Conservation (phyloP, 1,139 yeast species). For the Groenewaldozyma sp. region DNA sequence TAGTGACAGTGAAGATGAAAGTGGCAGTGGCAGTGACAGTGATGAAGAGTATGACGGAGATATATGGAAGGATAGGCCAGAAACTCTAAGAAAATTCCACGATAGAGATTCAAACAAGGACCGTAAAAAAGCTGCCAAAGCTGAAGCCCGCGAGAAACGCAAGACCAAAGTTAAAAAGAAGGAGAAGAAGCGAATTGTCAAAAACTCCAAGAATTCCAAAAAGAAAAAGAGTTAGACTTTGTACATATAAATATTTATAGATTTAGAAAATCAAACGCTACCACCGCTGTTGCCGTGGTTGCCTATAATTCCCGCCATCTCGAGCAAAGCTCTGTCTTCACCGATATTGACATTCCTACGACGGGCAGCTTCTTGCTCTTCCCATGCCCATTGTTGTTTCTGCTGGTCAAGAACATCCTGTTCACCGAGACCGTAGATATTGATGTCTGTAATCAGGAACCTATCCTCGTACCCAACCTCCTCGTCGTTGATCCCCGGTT, state of each 20-base stretch:
- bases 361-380: slow-evolving; percentile 72
- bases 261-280: slow-evolving; percentile 22
- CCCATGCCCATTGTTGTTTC: slow-evolving; percentile 81
- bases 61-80: slow-evolving; percentile 40
- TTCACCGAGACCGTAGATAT: slow-evolving; percentile 89
- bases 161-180: slow-evolving; percentile 88
- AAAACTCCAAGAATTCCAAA: slow-evolving; percentile 16
- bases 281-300: slow-evolving; percentile 58
- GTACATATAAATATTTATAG: slow-evolving; percentile 1
- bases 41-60: slow-evolving; percentile 32
- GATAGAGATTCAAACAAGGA: slow-evolving; percentile 79
- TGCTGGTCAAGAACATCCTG: slow-evolving; percentile 70
- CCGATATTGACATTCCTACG: slow-evolving; percentile 66
- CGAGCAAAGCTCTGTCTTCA: slow-evolving; percentile 79
- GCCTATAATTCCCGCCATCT: slow-evolving; percentile 86
- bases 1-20: slow-evolving; percentile 29
- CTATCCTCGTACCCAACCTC: slow-evolving; percentile 53
- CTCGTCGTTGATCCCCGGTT: slow-evolving; percentile 23
- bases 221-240: background rate
- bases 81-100: slow-evolving; percentile 55
- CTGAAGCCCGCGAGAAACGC: slow-evolving; percentile 78
- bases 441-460: slow-evolving; percentile 63
- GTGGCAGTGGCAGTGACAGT: slow-evolving; percentile 29
- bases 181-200: slow-evolving; percentile 52
- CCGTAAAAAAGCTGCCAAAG: slow-evolving; percentile 76